Conservation (phyloP, 306 rosid species). For the Spatholobus suberectus region DNA sequence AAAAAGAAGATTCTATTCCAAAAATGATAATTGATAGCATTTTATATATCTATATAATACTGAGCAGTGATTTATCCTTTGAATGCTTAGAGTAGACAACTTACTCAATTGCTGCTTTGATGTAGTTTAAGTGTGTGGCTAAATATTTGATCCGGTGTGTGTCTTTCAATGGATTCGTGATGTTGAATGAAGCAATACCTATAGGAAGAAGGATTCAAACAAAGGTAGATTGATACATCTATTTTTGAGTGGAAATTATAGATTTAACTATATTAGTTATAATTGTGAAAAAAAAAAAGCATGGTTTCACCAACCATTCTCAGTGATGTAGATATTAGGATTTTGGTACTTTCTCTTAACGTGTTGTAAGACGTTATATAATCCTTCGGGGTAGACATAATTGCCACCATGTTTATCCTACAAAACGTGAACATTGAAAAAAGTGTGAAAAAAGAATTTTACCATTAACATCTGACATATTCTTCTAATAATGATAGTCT, state of each 20-base stretch:
- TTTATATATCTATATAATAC: no score
- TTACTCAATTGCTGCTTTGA: slow-evolving; percentile 41
- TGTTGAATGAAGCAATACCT: slow-evolving; percentile 21
- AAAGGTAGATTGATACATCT: background rate
- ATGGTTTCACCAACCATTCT: slow-evolving; percentile 41
- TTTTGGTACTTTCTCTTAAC: slow-evolving; percentile 23
- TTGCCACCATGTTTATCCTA: no score
- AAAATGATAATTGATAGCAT: background rate
- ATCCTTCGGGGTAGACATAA: slow-evolving; percentile 47
- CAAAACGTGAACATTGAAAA: background rate
- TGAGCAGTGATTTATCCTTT: no score
- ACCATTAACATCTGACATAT: no score
- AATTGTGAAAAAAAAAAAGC: background rate
- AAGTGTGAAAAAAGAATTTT: no score
- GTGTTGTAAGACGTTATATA: slow-evolving; percentile 30
- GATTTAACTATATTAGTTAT: no score
- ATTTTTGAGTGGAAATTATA: no score
- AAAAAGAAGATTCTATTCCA: background rate
- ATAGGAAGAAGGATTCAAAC: background rate
- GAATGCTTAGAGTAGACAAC: no score
- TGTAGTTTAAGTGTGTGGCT: slow-evolving; percentile 24
- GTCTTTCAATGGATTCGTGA: slow-evolving; percentile 35
- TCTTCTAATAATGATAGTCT: no score
- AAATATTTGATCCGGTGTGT: slow-evolving; percentile 23
- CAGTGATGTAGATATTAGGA: slow-evolving; percentile 44